Evolutionary conservation across 345 rosid species (phyloP), one percentile per base, ranked within the genome.

Genomic region (Eucalyptus globulus): DNA sequence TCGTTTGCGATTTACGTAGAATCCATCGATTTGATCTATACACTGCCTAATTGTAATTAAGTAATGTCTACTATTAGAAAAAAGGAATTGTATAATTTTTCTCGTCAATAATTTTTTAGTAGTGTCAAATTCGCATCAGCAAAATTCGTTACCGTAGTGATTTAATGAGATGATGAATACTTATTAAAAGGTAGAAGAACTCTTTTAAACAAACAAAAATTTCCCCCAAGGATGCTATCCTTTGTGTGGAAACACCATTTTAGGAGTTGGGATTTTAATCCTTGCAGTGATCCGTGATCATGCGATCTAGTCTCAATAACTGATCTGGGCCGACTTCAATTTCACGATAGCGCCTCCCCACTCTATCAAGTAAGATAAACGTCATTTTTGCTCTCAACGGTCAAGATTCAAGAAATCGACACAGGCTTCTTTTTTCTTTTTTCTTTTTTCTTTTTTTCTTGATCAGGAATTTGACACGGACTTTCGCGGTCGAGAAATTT

Each of bases 401-500:
- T 56, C 37, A n/a, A n/a, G 6, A 14, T n/a, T 65, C 37, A 3
- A 13, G 8, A 27, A 62, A 29, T 13, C 0, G 5, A 62, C 4
- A 62, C 0, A 3, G 3, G 69, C 69, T 62, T 62, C 0, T 53
- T 1, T 53, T 19, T 53, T 62, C 0, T 53, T 1, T 53, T 19
- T 53, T 62, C 0, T 53, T 1, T 53, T 19, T 53, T 10, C 1
- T 24, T 24, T 9, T 4, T 65, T n/a, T 15, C 17, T 0, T n/a
- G 6, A 8, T 65, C 0, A 8, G 4, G 16, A 4, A 65, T 29
- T 14, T 65, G 76, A 65, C 40, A 8, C 0, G 1, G 5, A 9
- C 34, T 27, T n/a, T n/a, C 11, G 0, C 2, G 0, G 76, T 15
- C 16, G 17, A 65, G 76, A 65, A n/a, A 65, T n/a, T 8, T 8